phyloP scores from a whole-genome alignment of 2,329 filamentous ascomycete genomes.

The Mariannaea sp. region DNA sequence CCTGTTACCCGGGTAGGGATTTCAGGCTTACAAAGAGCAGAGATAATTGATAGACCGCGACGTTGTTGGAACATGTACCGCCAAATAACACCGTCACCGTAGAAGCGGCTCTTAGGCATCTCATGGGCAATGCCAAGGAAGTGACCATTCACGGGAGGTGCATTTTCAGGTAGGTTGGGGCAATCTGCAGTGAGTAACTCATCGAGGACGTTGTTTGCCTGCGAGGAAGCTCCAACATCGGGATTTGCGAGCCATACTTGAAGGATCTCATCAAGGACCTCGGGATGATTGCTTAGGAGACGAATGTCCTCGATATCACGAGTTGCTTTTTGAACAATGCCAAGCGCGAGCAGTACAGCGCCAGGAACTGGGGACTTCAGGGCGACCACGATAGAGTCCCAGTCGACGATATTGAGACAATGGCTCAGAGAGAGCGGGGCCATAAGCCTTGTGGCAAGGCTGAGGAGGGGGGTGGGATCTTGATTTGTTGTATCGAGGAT shows the following conservation, averaged over 20 bases:
- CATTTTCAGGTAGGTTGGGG: slow-evolving; percentile 37
- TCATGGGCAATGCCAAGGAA: slow-evolving; percentile 35
- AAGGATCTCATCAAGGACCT: slow-evolving; percentile 54
- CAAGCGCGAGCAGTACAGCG: slow-evolving; percentile 62
- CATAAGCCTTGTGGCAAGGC: slow-evolving; percentile 61
- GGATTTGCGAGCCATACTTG: slow-evolving; percentile 58
- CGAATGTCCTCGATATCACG: slow-evolving; percentile 53
- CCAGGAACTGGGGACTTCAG: slow-evolving; percentile 59
- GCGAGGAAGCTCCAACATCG: slow-evolving; percentile 61
- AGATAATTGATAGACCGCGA: slow-evolving; percentile 52
- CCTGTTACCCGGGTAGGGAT: slow-evolving; percentile 47
- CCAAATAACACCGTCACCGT: slow-evolving; percentile 61
- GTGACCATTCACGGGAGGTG: slow-evolving; percentile 32
- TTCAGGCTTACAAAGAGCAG: slow-evolving; percentile 42
- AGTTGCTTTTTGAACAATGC: slow-evolving; percentile 61
- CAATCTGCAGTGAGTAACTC: slow-evolving; percentile 62
- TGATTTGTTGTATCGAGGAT: slow-evolving; percentile 57
- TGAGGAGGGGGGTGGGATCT: slow-evolving; percentile 57
- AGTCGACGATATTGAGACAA: slow-evolving; percentile 56
- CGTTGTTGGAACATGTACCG: slow-evolving; percentile 54
- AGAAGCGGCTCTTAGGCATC: slow-evolving; percentile 45
- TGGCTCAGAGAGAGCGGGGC: slow-evolving; percentile 57
- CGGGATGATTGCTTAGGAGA: slow-evolving; percentile 55
- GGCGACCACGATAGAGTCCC: slow-evolving; percentile 56
- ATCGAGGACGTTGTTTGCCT: slow-evolving; percentile 54